Conservation (phyloP, 108 stramenopile species). For the Aurantiochytrium sp. region DNA sequence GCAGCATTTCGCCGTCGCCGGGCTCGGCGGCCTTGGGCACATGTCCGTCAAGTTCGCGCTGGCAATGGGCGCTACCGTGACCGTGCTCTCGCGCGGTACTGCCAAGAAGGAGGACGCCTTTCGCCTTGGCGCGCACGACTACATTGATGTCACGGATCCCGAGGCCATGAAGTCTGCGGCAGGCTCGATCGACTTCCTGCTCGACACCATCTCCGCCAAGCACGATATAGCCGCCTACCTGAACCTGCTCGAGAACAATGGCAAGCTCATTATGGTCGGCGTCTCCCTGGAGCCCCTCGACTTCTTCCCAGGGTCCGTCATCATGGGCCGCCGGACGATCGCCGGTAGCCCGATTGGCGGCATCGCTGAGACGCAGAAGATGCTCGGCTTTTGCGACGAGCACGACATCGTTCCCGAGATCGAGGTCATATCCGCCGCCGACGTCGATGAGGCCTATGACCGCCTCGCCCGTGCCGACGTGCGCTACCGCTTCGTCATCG, state of each 20-base stretch:
- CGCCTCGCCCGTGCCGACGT: neutral
- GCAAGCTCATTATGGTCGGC: conserved; percentile 46
- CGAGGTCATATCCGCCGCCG: conserved; percentile 36
- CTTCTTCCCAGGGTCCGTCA: conserved; percentile 7
- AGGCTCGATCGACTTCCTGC: conserved; percentile 49
- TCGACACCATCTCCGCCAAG: conserved; percentile 48
- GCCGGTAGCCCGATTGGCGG: conserved; percentile 56
- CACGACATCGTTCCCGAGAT: conserved; percentile 50
- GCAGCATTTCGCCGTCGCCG: conserved; percentile 52
- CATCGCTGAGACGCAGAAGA: conserved; percentile 51
- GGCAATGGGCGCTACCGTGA: conserved; percentile 48
- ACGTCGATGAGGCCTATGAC: neutral
- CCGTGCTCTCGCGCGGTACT: conserved; percentile 44
- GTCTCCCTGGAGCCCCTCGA: neutral
- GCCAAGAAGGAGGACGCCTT: conserved; percentile 48
- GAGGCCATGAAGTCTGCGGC: conserved; percentile 41
- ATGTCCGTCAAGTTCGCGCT: conserved; percentile 58
- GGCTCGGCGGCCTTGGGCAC: conserved; percentile 64
- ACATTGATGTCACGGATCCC: conserved; percentile 40
- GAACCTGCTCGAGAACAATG: conserved; percentile 40
- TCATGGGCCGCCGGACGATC: conserved; percentile 23
- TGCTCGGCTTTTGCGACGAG: conserved; percentile 57
- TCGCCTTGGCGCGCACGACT: conserved; percentile 41
- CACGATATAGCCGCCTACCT: conserved; percentile 42
- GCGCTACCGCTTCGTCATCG: conserved; percentile 13